These are phyloP conservation scores for Zasmidium citrigriseum DNA, from an alignment of 2,329 filamentous ascomycete species.

Conservation along the genomic window DNA sequence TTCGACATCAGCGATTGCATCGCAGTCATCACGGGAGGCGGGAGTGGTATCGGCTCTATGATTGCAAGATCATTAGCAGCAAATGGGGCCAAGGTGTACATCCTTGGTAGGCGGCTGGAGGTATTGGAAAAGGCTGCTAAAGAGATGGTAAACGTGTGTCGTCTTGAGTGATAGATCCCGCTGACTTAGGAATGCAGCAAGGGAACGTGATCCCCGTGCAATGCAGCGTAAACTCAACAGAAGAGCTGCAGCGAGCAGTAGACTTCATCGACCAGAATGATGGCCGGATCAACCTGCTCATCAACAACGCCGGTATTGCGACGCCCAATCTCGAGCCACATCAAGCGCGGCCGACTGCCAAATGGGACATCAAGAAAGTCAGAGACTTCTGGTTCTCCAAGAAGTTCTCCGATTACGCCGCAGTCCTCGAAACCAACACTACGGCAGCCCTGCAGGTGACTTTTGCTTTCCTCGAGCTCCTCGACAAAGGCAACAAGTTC, in stretches of 20 bases:
- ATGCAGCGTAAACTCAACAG: constrained; percentile 65
- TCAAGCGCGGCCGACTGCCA: constrained; percentile 25
- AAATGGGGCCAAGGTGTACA: constrained; percentile 64
- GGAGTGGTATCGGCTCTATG: constrained; percentile 63
- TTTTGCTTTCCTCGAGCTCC: not conserved
- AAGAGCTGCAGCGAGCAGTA: constrained; percentile 58
- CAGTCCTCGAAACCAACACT: not conserved
- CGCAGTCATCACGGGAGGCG: not conserved
- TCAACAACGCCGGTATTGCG: constrained; percentile 62
- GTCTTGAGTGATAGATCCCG: not conserved
- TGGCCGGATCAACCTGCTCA: constrained; percentile 67
- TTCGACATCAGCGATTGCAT: constrained; percentile 4
- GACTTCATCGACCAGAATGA: constrained; percentile 60
- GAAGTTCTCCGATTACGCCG: not conserved
- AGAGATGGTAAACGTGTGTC: constrained; percentile 23
- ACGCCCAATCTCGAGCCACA: constrained; percentile 62
- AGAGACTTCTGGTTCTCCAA: not conserved
- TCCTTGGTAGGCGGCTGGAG: constrained; percentile 54
- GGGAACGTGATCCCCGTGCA: constrained; percentile 30
- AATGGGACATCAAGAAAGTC: not conserved
- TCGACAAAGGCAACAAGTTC: not conserved
- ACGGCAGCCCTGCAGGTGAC: not conserved
- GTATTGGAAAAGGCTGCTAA: constrained; percentile 50
- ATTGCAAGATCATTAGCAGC: constrained; percentile 57
- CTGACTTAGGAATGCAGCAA: not conserved